These are phyloP conservation scores for Hypoxylon cercidicola DNA, from an alignment of 495 filamentous ascomycete genomes.

Conservation along the genomic window DNA sequence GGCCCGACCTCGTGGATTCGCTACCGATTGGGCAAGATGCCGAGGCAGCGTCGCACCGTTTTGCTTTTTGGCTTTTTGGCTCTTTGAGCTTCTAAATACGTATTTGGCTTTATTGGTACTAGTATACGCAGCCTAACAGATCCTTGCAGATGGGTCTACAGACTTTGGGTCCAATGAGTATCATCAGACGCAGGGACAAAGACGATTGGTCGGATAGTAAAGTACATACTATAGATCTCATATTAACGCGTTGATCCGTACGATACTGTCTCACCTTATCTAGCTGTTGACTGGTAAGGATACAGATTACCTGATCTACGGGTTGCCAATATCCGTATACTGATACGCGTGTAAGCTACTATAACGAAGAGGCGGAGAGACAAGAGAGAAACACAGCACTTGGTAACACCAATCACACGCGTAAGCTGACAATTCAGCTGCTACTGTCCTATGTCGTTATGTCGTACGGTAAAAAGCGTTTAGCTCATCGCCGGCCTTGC, in stretches of 20 bases:
- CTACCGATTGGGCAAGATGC: slow-evolving; percentile 35
- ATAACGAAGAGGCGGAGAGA: not conserved
- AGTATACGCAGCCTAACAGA: not conserved
- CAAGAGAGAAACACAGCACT: not conserved
- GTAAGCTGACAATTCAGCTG: slow-evolving; percentile 30
- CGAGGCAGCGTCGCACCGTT: slow-evolving; percentile 13
- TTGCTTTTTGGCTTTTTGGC: not conserved
- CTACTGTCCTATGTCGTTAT: not conserved
- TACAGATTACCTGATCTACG: too few species aligned
- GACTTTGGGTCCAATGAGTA: not conserved
- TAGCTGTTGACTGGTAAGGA: too few species aligned
- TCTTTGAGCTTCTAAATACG: not conserved
- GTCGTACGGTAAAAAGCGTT: slow-evolving; percentile 20
- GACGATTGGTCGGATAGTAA: slow-evolving; percentile 30
- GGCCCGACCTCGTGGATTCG: slow-evolving; percentile 39
- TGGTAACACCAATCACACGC: slow-evolving; percentile 18
- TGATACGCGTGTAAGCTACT: not conserved
- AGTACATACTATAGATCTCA: slow-evolving; percentile 2
- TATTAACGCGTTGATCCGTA: not conserved
- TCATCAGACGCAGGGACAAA: slow-evolving; percentile 17
- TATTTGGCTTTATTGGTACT: not conserved
- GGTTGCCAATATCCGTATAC: too few species aligned
- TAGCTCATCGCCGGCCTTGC: not conserved
- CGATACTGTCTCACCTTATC: not conserved
- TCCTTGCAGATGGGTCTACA: slow-evolving; percentile 1